Base-by-base conservation (phyloP, 2,329 filamentous ascomycete species). In the Colletotrichum sp. region DNA sequence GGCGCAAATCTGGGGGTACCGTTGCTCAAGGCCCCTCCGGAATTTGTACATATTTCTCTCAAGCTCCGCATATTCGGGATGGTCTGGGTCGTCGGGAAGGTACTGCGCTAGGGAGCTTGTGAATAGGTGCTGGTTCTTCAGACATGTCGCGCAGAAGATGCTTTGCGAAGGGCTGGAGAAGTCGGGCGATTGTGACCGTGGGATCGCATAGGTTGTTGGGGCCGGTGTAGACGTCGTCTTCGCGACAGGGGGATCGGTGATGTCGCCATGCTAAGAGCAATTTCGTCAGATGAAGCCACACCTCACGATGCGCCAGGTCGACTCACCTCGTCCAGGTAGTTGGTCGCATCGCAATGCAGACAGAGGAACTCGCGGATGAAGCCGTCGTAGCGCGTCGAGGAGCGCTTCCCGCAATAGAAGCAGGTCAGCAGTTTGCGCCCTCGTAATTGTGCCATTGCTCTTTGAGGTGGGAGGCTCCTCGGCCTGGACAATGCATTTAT, bases 1-100 rank as follows among this genome's bases (percentile, higher is more conserved):
- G 77, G 90, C 90, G 86, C 97, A 99, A 75, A 98, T 93, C 81
- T 97, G 95, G 1, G 97, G 97, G 82, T 98, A 99, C 66, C 94
- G 91, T 80, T 92, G 89, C 86, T 98, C 96, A 21, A 98, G 88
- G 68, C 93, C 89, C 77, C 88, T 89, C 77, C 93, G 93, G 83
- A 94, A 98, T 44, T 89, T 88, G 78, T 93, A 93, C 80, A 95
- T 94, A 65, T 90, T 90, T 71, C 89, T 89, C 83, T 96, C 93
- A 78, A 93, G 93, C 76, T 92, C 89, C 5, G 86, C 87, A 82
- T 96, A 95, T 69, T 94, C 89, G 1, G 94, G 92, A 78, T 96
- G 91, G 59, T 88, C 87, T 0, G 89, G 87, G 75, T 93, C 90
- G 39, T 90, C 89, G 13, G 92, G 91, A 3, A 98, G 90, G 84